These are phyloP conservation scores for Puccinia novopanici DNA, from an alignment of 1,284 basidiomycete genomes.

Conservation along the genomic window DNA sequence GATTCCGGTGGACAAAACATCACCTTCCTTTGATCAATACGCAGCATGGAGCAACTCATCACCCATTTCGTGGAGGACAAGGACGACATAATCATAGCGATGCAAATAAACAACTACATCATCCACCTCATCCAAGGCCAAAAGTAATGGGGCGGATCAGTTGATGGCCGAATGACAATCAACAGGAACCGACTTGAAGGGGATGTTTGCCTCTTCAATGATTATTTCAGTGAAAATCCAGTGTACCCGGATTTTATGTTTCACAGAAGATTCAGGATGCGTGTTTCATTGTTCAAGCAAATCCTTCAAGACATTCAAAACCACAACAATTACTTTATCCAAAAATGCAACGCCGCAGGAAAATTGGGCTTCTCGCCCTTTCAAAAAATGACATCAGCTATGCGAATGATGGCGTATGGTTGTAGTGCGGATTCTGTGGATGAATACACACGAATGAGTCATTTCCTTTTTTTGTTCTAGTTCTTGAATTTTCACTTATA, in stretches of 20 bases:
- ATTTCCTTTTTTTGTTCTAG: too few relatives aligned
- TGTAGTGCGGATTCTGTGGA: not conserved
- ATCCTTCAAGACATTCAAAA: slow-evolving; percentile 45
- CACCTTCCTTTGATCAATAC: too few relatives aligned
- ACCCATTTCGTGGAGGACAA: too few relatives aligned
- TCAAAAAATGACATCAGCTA: slow-evolving; percentile 2
- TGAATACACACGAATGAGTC: not conserved
- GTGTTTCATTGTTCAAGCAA: not conserved
- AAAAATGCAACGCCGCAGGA: not conserved
- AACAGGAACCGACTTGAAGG: not conserved
- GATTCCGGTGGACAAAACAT: too few relatives aligned
- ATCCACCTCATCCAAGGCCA: not conserved
- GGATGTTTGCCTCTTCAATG: not conserved
- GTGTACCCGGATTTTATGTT: not conserved
- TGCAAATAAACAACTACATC: too few relatives aligned
- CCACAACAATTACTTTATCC: not conserved
- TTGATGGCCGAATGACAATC: not conserved
- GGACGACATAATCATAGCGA: too few relatives aligned
- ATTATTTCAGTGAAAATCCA: not conserved
- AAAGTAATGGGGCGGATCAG: not conserved
- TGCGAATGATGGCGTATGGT: slow-evolving; percentile 16
- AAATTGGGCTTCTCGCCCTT: not conserved
- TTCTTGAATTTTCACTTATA: too few relatives aligned
- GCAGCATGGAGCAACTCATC: too few relatives aligned
- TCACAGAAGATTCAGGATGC: slow-evolving; percentile 10